Conservation (phyloP, 2,329 filamentous ascomycete species). For the Neoarthrinium moseri region DNA sequence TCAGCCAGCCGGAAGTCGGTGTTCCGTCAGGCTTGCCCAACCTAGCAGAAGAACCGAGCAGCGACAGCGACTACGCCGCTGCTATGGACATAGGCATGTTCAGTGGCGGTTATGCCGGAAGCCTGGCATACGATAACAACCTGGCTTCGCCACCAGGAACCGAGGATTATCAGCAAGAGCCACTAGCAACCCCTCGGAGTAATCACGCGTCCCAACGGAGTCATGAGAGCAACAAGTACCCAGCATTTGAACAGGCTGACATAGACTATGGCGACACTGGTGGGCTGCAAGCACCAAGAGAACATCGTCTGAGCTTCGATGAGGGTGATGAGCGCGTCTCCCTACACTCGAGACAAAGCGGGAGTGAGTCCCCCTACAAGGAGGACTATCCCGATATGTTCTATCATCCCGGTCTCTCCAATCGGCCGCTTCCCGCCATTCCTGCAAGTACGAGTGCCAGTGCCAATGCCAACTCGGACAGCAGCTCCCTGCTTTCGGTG, state of each 20-base stretch:
- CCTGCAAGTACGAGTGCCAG: too few species aligned
- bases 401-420: conserved; percentile 80
- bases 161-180: conserved; percentile 41
- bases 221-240: conserved; percentile 38
- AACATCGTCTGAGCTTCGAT: conserved; percentile 81
- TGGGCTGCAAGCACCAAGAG: conserved; percentile 73
- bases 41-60: conserved; percentile 54
- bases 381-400: conserved; percentile 87
- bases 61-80: conserved; percentile 69
- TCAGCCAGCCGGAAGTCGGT: conserved; percentile 35
- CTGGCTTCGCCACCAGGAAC: conserved; percentile 38
- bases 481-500: conserved; percentile 48
- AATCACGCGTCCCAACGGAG: conserved; percentile 33
- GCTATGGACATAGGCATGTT: conserved; percentile 72
- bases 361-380: conserved; percentile 64
- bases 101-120: conserved; percentile 67
- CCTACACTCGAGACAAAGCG: conserved; percentile 54
- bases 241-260: conserved; percentile 59
- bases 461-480: conserved; percentile 62
- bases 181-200: conserved; percentile 45
- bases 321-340: conserved; percentile 80
- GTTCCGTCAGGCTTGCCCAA: conserved; percentile 38
- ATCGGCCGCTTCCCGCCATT: conserved; percentile 62
- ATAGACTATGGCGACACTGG: conserved; percentile 91
- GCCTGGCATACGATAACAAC: conserved; percentile 49